phyloP scores from a whole-genome alignment of 495 filamentous ascomycete genomes.

The Tetracladium marchalianum region DNA sequence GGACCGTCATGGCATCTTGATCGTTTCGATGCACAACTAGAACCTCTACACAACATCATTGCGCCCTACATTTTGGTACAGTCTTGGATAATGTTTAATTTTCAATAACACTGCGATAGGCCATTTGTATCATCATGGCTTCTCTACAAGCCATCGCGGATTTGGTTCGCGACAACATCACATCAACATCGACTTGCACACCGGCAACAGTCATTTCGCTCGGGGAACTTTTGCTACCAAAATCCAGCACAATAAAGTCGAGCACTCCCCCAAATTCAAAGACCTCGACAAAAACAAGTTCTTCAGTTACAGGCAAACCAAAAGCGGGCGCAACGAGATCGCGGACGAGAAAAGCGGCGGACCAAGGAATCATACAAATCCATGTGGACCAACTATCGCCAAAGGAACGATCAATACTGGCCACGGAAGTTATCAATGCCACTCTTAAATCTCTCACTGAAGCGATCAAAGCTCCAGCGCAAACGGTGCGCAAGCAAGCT shows the following conservation, averaged over 20 bases:
- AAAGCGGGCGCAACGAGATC: slow-evolving; percentile 28
- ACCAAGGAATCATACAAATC: slow-evolving; percentile 5
- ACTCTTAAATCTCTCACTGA: slow-evolving; percentile 66
- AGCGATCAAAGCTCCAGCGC: slow-evolving; percentile 45
- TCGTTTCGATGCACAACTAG: background rate
- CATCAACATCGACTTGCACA: slow-evolving; percentile 42
- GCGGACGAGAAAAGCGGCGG: slow-evolving; percentile 21
- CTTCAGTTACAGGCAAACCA: slow-evolving; percentile 20
- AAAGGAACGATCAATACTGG: slow-evolving; percentile 59
- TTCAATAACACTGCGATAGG: slow-evolving; percentile 9
- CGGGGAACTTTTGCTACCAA: slow-evolving; percentile 36
- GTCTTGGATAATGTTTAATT: slow-evolving; percentile 20
- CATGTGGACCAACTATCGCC: slow-evolving; percentile 32
- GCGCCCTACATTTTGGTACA: slow-evolving; percentile 1
- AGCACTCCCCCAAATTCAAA: background rate
- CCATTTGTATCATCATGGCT: slow-evolving; percentile 29
- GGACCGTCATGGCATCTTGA: background rate
- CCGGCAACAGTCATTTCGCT: slow-evolving; percentile 35
- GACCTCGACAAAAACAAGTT: slow-evolving; percentile 13
- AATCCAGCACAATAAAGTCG: background rate
- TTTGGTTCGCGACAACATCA: slow-evolving; percentile 39
- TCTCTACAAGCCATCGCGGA: slow-evolving; percentile 31
- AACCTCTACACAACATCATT: slow-evolving; percentile 3
- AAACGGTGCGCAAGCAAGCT: slow-evolving; percentile 15
- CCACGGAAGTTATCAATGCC: slow-evolving; percentile 73